Conservation (phyloP, 768 basidiomycete species). For the Mycena galericulata region DNA sequence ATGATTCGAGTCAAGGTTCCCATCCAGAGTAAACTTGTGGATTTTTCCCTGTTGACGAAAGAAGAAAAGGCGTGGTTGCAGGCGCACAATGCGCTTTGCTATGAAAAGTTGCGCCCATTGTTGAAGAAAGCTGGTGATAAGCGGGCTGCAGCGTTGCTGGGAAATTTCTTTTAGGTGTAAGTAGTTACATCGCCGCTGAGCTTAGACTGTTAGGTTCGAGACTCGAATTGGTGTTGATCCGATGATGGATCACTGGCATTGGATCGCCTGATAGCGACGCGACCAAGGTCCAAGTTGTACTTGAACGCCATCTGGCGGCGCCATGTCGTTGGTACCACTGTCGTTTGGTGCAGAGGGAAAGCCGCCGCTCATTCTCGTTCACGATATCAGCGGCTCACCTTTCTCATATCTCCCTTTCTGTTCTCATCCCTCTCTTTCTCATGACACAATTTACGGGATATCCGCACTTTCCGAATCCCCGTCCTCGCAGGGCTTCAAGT, state of each 20-base stretch:
- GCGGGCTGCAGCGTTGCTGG: constrained; percentile 29
- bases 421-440: background rate
- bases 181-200: too few relatives aligned
- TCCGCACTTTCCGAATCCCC: constrained; percentile 17
- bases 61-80: constrained; percentile 74
- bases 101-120: constrained; percentile 29
- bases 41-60: constrained; percentile 66
- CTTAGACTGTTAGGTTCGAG: too few relatives aligned
- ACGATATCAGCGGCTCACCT: constrained; percentile 21
- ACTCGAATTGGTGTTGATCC: too few relatives aligned
- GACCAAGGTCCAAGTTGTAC: too few relatives aligned
- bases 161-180: constrained; percentile 27
- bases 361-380: constrained; percentile 16
- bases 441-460: constrained; percentile 21
- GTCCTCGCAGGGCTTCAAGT: constrained; percentile 4
- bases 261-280: too few relatives aligned
- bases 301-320: too few relatives aligned
- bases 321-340: constrained; percentile 23
- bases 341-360: constrained; percentile 15
- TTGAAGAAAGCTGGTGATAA: constrained; percentile 31
- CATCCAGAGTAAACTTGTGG: constrained; percentile 75
- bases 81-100: constrained; percentile 42
- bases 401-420: constrained; percentile 19
- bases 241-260: too few relatives aligned
- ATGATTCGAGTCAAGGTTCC: constrained; percentile 52